Evolutionary conservation across 164 flowering plant genomes (phyloP), one percentile per base, ranked within the genome.

Genomic region (Brasenia schreberi): DNA sequence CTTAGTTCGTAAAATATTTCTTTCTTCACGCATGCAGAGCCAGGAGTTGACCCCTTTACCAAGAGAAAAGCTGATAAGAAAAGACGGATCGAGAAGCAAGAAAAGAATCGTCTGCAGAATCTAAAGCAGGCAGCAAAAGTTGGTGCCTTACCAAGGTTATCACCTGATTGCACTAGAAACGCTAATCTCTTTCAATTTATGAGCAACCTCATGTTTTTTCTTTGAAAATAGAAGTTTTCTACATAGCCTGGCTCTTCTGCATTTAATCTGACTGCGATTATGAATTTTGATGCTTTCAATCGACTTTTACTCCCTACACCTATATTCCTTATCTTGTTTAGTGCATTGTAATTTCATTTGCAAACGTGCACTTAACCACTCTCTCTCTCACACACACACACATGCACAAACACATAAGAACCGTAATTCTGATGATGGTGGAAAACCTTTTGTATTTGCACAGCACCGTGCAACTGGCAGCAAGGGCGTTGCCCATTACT

Each of bases 401-500:
- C 39, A 33, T 33, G 39, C 4, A 33, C 39, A 33, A 33, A 33
- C 39, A 3, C 39, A 33, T 3, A 33, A 0, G 2, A 23, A 2
- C 27, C 2, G 27, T 0, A 23, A 23, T 23, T 23, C 27, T 45
- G 11, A 45, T 12, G 12, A 45, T 45, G 53, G 12, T 45, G 53
- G 53, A 49, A 3, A 33, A 6, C 16, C 56, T 6, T 49, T 19
- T 16, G 42, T 1, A 69, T 71, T 68, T 73, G 67, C 64, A 79
- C 94, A 93, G 98, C 79, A 96, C 89, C 69, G 69, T 93, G 76
- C 97, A 90, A 75, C 85, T 90, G 59, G 94, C 97, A 69, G 98
- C 97, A 6, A 87, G 85, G 39, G 78, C 92, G 61, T 80, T 93
- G 69, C 98, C 98, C 19, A 93, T 92, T 68, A 85, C 89, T 14